Base-by-base conservation (phyloP, 2,329 filamentous ascomycete species). In the Hypoxylon sp. region DNA sequence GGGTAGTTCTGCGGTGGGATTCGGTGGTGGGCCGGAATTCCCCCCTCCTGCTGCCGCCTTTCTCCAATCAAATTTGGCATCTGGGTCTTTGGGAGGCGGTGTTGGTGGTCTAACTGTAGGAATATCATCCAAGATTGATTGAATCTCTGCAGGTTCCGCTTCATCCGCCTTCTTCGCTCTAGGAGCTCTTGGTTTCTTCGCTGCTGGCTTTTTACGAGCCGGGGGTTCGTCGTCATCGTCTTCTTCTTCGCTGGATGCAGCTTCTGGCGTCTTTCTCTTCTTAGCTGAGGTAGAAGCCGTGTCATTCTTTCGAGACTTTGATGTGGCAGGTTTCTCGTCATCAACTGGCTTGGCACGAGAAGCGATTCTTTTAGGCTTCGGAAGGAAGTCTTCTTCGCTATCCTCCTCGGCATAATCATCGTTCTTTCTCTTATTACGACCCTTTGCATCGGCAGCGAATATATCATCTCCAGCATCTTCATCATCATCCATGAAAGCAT, bases 101-200 rank as follows among this genome's bases (percentile, higher is more conserved):
- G 94, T 92, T 5, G 96, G 96, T 22, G 96, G 86, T 65, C 91
- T 86, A 46, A 99, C 89, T 0, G 89, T 93, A 4, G 94, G 92
- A 66, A 99, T 95, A 73, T 90, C 93, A 77, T 97, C 91, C 33
- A 98, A 88, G 50, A 99, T 98, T 54, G 91, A 89, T 79, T 97
- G 90, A 20, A 97, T 89, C 22, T 88, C 86, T 14, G 91, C 86
- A 75, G 89, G 90, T 75, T 97, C 94, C 2, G 87, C 81, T 6
- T 85, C 84, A 2, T 89, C 87, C 2, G 87, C 85, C 78, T 94
- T 92, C 79, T 92, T 92, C 10, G 86, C 82, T 74, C 82, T 84
- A 2, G 87, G 83, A 1, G 88, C 86, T 70, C 88, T 87, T 20
- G 88, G 82, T 71, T 89, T 91, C 66, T 89, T 85, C 0, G 83